Evolutionary conservation across 495 filamentous ascomycete genomes (phyloP).

Genomic region (Penicillium manginii): DNA sequence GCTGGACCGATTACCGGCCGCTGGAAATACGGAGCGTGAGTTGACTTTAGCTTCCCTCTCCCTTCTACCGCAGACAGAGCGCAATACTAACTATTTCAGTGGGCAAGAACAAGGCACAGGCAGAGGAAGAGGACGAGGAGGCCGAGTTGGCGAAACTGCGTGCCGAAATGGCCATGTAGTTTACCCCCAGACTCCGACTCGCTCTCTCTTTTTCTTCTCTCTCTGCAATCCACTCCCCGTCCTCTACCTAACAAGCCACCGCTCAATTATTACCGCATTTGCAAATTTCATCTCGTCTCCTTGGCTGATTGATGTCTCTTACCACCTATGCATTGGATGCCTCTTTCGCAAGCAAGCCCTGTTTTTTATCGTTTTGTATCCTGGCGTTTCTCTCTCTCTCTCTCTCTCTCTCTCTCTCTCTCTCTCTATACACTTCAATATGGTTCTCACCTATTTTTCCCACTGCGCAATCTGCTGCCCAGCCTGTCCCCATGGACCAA

Average conservation of each 20-base stretch:
- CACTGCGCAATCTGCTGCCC: neutral
- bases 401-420: neutral
- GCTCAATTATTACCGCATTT: constrained; percentile 6
- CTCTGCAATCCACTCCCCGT: neutral
- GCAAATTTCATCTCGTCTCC: constrained; percentile 8
- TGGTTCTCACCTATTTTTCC: constrained; percentile 11
- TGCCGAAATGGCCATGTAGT: constrained; percentile 92
- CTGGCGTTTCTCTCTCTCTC: constrained; percentile 13
- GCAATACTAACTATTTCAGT: constrained; percentile 15
- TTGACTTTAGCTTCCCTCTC: neutral
- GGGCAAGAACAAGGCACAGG: constrained; percentile 48
- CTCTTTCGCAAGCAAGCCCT: constrained; percentile 26
- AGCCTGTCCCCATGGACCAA: neutral
- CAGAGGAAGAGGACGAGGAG: constrained; percentile 89
- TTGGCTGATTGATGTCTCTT: constrained; percentile 9
- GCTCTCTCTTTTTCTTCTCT: too few species aligned
- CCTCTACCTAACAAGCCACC: neutral
- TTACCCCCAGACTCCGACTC: too few species aligned
- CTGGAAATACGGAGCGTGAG: constrained; percentile 75
- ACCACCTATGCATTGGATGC: constrained; percentile 24
- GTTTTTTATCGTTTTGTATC: constrained; percentile 6
- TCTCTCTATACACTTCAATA: constrained; percentile 20
- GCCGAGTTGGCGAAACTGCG: constrained; percentile 91
- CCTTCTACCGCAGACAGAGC: neutral
- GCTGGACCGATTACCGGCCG: constrained; percentile 72